phyloP scores from a whole-genome alignment of 2,329 filamentous ascomycete genomes.

The Exophiala viscosa region DNA sequence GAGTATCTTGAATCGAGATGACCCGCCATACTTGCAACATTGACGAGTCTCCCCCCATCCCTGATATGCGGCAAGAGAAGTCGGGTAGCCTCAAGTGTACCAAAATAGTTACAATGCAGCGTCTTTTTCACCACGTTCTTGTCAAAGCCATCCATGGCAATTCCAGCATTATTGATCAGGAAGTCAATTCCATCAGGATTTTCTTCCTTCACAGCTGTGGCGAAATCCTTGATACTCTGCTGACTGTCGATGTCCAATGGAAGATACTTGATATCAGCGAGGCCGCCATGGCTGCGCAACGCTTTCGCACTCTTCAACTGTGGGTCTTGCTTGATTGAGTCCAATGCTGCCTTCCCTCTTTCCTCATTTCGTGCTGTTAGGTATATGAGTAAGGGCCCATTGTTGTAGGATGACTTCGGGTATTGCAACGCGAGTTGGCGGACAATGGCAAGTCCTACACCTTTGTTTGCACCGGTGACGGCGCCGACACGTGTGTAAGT shows the following conservation, averaged over 20 bases:
- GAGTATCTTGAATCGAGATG: conserved; percentile 47
- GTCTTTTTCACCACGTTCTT: conserved; percentile 48
- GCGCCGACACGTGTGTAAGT: conserved; percentile 42
- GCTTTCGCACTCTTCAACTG: conserved; percentile 47
- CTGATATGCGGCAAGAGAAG: conserved; percentile 47
- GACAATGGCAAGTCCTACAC: conserved; percentile 50
- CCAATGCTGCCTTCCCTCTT: conserved; percentile 47
- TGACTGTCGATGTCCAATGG: conserved; percentile 48
- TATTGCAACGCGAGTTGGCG: conserved; percentile 54
- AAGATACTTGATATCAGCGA: conserved; percentile 47
- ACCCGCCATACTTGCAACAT: conserved; percentile 47
- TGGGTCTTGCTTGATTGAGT: conserved; percentile 42
- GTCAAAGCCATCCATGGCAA: conserved; percentile 48
- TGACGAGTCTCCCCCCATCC: conserved; percentile 46
- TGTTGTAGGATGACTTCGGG: conserved; percentile 46
- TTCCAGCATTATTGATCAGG: conserved; percentile 54
- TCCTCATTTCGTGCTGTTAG: conserved; percentile 50
- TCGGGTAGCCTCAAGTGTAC: conserved; percentile 46
- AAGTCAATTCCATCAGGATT: conserved; percentile 51
- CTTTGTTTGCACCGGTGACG: conserved; percentile 53
- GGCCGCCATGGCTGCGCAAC: conserved; percentile 40
- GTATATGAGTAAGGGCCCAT: conserved; percentile 51
- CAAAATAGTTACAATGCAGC: conserved; percentile 52
- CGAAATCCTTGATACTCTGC: conserved; percentile 44
- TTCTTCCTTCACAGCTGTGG: conserved; percentile 39